Conservation (phyloP, 495 filamentous ascomycete species). For the Thozetella sp. region DNA sequence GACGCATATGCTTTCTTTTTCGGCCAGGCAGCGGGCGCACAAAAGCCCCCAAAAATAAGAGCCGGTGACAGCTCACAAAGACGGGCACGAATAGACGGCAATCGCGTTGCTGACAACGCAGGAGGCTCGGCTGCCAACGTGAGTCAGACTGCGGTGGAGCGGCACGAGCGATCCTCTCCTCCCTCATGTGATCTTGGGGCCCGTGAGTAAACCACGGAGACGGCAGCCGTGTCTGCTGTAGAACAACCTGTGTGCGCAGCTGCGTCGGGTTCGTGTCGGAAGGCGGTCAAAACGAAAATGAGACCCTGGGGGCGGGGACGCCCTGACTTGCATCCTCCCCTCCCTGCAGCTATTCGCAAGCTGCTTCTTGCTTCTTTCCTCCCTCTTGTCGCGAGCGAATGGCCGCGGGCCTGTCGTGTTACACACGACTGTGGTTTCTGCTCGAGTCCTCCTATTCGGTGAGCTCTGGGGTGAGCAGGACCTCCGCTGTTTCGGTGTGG, state of each 20-base stretch:
- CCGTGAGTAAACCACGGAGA: neutral
- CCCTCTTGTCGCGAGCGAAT: neutral
- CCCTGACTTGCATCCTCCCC: neutral
- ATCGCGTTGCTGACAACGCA: neutral
- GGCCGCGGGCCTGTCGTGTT: neutral
- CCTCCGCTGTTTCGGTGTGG: neutral
- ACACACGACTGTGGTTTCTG: neutral
- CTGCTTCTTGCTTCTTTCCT: neutral
- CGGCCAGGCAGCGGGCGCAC: neutral
- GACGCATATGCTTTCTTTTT: neutral
- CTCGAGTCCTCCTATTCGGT: neutral
- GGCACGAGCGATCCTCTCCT: neutral
- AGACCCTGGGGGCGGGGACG: neutral
- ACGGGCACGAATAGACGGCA: neutral
- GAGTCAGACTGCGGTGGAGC: neutral
- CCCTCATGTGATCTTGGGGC: neutral
- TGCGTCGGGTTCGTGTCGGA: neutral
- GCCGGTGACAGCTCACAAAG: neutral
- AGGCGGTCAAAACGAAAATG: neutral
- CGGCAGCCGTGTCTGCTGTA: no score
- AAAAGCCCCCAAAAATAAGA: neutral
- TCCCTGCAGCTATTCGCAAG: no score
- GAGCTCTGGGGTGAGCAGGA: neutral
- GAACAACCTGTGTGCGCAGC: no score
- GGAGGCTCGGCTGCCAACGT: neutral